Conservation (phyloP, 371 early-diverging fungal species). For the Rhizopus sp. region DNA sequence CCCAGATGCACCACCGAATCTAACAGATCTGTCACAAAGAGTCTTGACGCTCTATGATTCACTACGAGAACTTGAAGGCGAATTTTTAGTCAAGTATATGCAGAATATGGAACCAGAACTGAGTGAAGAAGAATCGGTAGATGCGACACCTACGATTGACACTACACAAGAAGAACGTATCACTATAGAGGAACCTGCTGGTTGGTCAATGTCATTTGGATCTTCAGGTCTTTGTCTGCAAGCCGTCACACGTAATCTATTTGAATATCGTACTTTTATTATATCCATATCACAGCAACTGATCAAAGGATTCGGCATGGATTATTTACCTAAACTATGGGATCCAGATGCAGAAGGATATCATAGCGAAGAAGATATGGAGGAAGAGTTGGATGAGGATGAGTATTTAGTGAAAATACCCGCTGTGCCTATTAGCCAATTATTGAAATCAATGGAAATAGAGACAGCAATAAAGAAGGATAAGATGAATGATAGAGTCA, state of each 20-base stretch:
- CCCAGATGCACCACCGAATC: constrained; percentile 53
- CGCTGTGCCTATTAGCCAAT: constrained; percentile 33
- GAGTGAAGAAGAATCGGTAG: background rate
- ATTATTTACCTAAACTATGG: constrained; percentile 27
- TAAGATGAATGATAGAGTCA: background rate
- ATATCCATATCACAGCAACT: constrained; percentile 37
- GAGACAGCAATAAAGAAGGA: background rate
- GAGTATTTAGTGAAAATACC: constrained; percentile 33
- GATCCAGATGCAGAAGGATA: constrained; percentile 31
- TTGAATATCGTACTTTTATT: constrained; percentile 36
- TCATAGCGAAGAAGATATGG: constrained; percentile 23
- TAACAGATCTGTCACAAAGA: constrained; percentile 49
- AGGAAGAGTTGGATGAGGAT: constrained; percentile 36
- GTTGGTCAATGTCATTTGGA: constrained; percentile 46
- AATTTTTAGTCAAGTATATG: constrained; percentile 41
- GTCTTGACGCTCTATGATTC: constrained; percentile 48
- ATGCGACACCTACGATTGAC: background rate
- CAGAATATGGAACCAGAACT: constrained; percentile 11
- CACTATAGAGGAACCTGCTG: constrained; percentile 13
- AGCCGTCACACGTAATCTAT: constrained; percentile 27
- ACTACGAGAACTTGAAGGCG: constrained; percentile 41
- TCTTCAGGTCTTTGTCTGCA: constrained; percentile 38
- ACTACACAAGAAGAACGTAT: background rate
- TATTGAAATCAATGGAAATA: constrained; percentile 10
- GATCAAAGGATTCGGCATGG: constrained; percentile 27